Evolutionary conservation across 495 filamentous ascomycete genomes (phyloP).

Genomic region (Aspergillus incahuasiensis): DNA sequence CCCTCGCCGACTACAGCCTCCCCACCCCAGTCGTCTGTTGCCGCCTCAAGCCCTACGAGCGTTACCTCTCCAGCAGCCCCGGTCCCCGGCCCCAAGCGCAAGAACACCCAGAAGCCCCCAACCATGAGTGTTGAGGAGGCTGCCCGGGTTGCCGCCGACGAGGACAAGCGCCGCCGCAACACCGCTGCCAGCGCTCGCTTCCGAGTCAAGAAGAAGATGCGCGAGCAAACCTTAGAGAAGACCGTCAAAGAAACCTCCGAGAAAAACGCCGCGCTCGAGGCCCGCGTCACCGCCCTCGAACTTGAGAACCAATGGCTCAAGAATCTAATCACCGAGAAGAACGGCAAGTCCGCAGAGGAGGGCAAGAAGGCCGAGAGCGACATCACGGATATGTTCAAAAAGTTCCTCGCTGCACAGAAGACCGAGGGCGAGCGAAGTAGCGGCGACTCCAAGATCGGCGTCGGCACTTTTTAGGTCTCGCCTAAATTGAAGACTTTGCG

Average conservation of each 20-base stretch:
- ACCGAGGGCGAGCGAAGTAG: slow-evolving; percentile 29
- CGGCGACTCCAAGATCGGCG: slow-evolving; percentile 36
- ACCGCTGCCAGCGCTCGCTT: slow-evolving; percentile 93
- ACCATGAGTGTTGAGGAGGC: slow-evolving; percentile 37
- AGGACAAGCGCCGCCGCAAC: slow-evolving; percentile 96
- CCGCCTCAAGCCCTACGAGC: slow-evolving; percentile 11
- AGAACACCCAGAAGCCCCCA: slow-evolving; percentile 32
- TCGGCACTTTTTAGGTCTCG: slow-evolving; percentile 25
- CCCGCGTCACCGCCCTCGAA: slow-evolving; percentile 77
- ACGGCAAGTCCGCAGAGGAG: slow-evolving; percentile 42
- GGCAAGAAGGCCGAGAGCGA: slow-evolving; percentile 37
- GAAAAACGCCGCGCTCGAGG: slow-evolving; percentile 73
- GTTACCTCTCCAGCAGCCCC: slow-evolving; percentile 15
- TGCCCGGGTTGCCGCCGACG: slow-evolving; percentile 77
- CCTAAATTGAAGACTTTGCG: neutral
- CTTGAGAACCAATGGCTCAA: slow-evolving; percentile 97
- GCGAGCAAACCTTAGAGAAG: slow-evolving; percentile 86
- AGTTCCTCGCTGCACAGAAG: slow-evolving; percentile 41
- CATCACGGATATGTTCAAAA: slow-evolving; percentile 48
- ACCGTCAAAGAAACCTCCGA: slow-evolving; percentile 85
- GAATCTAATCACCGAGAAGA: slow-evolving; percentile 91
- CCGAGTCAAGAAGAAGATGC: slow-evolving; percentile 99
- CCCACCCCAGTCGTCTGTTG: slow-evolving; percentile 11
- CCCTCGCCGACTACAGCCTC: slow-evolving; percentile 16
- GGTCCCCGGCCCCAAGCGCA: slow-evolving; percentile 34